Evolutionary conservation across 495 filamentous ascomycete genomes (phyloP), one percentile per base, ranked within the genome.

Genomic region (Penicillium cosmopolitanum): DNA sequence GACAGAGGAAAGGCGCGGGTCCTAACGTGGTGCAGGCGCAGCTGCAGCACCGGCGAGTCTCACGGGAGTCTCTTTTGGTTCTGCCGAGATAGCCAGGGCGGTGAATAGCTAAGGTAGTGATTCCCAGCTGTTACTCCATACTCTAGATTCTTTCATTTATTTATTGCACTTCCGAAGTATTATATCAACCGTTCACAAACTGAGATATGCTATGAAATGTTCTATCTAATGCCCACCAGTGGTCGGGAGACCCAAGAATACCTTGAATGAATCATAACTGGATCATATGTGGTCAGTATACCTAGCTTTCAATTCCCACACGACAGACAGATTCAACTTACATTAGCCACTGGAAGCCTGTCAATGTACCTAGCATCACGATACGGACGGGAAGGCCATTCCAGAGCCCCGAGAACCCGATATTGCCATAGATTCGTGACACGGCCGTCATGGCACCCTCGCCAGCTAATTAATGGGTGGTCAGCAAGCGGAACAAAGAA

Each of bases 331-430:
- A 16, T 31, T 52, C 19, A 60, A 76, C 75, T 76, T 63, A 80
- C 77, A 90, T 88, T 56, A 90, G 73, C 87, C 87, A 90, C 70
- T 90, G 87, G 75, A 88, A 89, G n/a, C 85, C 87, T 35, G 85
- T 88, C 66, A 87, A 69, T 11, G 82, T 83, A 25, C 85, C 80
- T 57, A 89, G 79, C 86, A 89, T 89, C 35, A 83, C 68, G 62
- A 89, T 88, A 57, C 87, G 71, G 42, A 87, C 84, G 0, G 83
- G 79, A 25, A 90, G 71, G 3, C 87, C 87, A 66, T 89, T 90
- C 87, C 87, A 90, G 46, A 89, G 68, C 9, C 87, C 87, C 13
- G 60, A 65, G 75, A 90, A 89, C 13, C 87, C 87, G 66, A 90
- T 89, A 56, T 88, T 89, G n/a, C 82, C 73, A 72, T 90, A 90